These are phyloP conservation scores for Mucor plumbeus DNA, from an alignment of 371 early-diverging fungal genomes.

Conservation along the genomic window DNA sequence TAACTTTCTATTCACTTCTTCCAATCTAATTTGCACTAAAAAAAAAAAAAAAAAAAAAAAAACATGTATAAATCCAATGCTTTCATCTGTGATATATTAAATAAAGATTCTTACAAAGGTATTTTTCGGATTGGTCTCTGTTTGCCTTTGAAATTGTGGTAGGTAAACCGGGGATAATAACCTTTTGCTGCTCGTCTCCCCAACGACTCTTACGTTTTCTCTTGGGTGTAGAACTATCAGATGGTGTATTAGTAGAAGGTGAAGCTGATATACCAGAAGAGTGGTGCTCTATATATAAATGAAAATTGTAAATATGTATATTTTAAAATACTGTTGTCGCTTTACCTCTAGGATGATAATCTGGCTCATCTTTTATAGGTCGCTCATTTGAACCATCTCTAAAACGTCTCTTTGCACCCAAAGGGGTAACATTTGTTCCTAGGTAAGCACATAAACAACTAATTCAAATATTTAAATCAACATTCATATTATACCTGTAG, in stretches of 20 bases:
- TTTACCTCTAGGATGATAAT: slow-evolving; percentile 10
- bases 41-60: too few relatives aligned
- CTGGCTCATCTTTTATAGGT: not conserved
- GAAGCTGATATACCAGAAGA: slow-evolving; percentile 7
- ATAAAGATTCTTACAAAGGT: slow-evolving; percentile 62
- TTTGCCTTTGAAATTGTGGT: slow-evolving; percentile 82
- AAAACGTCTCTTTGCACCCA: slow-evolving; percentile 48
- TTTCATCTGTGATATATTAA: not conserved
- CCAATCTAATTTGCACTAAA: slow-evolving; percentile 82
- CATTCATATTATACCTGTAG: slow-evolving; percentile 23
- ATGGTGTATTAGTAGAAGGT: slow-evolving; percentile 9
- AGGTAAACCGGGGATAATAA: slow-evolving; percentile 81
- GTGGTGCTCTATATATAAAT: not conserved
- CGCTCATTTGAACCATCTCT: slow-evolving; percentile 24
- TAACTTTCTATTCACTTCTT: slow-evolving; percentile 87
- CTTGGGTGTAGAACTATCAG: slow-evolving; percentile 45
- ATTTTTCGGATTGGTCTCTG: slow-evolving; percentile 82
- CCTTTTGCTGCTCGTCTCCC: slow-evolving; percentile 76
- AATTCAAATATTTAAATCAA: not conserved
- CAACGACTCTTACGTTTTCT: slow-evolving; percentile 82
- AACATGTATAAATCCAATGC: not conserved
- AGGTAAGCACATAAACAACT: not conserved
- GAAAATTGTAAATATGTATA: not conserved
- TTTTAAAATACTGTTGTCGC: not conserved
- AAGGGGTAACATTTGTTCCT: slow-evolving; percentile 56